Conservation (phyloP, 2,329 filamentous ascomycete species). For the Aspergillus unguis region DNA sequence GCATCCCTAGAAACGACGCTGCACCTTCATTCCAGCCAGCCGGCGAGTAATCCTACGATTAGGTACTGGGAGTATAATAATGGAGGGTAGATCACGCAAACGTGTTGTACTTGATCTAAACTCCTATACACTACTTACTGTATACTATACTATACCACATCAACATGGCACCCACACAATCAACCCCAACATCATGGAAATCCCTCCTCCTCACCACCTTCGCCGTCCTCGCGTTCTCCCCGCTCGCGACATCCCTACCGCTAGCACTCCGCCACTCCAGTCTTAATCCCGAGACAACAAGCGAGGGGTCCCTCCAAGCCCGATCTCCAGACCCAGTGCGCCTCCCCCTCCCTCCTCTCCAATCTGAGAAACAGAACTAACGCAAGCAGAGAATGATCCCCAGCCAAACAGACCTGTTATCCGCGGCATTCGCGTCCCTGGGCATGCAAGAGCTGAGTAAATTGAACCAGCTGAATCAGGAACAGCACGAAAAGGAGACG, state of each 20-base stretch:
- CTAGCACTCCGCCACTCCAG: not conserved
- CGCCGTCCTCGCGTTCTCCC: not conserved
- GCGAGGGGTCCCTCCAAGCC: not conserved
- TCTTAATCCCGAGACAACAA: not conserved
- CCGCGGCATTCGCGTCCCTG: conserved; percentile 4
- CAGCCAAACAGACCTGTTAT: conserved; percentile 4
- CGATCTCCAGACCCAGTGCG: conserved; percentile 3
- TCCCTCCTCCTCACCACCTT: not conserved
- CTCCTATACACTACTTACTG: too few species aligned
- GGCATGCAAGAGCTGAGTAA: conserved; percentile 11
- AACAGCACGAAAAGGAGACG: not conserved
- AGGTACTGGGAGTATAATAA: not conserved
- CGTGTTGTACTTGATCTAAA: not conserved
- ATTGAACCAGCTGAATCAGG: conserved; percentile 1
- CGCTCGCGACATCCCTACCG: not conserved
- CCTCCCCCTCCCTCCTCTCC: not conserved
- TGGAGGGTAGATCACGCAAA: not conserved
- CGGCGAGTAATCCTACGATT: not conserved
- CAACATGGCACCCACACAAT: not conserved
- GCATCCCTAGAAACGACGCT: not conserved
- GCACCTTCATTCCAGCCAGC: not conserved
- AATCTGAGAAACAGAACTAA: not conserved
- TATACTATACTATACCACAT: not conserved
- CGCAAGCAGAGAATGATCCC: conserved; percentile 11
- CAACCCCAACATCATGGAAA: not conserved